phyloP scores from a whole-genome alignment of 257 asterid genomes.

The Primulina eburnea region DNA sequence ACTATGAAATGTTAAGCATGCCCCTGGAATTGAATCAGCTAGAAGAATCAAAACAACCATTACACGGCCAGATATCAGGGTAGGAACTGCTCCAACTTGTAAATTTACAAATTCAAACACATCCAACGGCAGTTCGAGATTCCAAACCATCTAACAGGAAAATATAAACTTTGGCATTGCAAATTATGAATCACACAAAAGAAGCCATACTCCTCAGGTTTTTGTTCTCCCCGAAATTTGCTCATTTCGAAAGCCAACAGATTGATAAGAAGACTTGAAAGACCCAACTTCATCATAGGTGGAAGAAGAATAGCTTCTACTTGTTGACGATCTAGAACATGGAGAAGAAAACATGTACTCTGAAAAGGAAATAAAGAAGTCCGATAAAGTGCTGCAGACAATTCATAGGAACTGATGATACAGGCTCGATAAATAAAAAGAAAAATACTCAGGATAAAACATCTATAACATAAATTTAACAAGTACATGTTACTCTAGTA shows the following conservation, averaged over 20 bases:
- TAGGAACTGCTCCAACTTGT: conserved; percentile 18
- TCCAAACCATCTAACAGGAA: background rate
- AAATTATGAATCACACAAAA: conserved; percentile 10
- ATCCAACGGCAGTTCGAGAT: conserved; percentile 9
- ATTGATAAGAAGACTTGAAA: conserved; percentile 59
- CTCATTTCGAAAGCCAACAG: conserved; percentile 71
- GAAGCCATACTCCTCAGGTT: conserved; percentile 60
- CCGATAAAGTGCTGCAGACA: conserved; percentile 25
- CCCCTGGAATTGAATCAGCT: no score
- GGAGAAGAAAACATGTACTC: conserved; percentile 76
- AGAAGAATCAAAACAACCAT: no score
- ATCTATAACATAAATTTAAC: background rate
- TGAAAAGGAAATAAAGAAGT: conserved; percentile 35
- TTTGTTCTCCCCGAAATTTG: conserved; percentile 59
- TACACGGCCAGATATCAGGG: conserved; percentile 8
- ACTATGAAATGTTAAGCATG: background rate
- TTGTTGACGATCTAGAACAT: conserved; percentile 57
- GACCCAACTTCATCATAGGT: conserved; percentile 55
- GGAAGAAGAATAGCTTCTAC: conserved; percentile 59
- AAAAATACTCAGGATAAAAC: background rate
- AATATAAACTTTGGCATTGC: background rate
- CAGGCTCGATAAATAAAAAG: conserved; percentile 13
- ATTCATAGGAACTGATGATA: conserved; percentile 15
- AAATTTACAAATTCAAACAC: conserved; percentile 2
- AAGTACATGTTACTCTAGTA: background rate